Evolutionary conservation across 2,329 filamentous ascomycete genomes (phyloP).

Genomic region (Aplosporella prunicola): DNA sequence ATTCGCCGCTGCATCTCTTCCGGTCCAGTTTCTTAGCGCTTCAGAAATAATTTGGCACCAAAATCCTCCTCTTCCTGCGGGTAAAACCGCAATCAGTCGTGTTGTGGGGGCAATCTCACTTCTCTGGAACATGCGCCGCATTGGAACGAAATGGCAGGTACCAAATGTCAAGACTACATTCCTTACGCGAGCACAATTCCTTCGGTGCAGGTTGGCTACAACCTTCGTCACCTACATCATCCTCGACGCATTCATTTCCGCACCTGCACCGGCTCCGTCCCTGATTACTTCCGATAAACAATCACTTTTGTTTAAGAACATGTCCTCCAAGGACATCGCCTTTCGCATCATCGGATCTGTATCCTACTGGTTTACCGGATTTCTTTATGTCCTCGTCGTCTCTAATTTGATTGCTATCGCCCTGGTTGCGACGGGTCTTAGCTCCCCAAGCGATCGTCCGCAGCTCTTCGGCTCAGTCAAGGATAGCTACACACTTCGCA

Average conservation of each 20-base stretch:
- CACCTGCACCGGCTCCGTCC: not conserved
- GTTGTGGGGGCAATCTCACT: slow-evolving; percentile 1
- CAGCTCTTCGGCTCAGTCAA: not conserved
- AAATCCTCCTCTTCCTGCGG: too few species aligned
- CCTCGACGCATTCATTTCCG: not conserved
- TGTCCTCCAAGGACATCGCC: not conserved
- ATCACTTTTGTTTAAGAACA: not conserved
- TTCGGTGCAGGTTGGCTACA: not conserved
- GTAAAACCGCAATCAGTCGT: too few species aligned
- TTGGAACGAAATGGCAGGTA: not conserved
- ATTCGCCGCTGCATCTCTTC: not conserved
- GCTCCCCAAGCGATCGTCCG: not conserved
- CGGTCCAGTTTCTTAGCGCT: slow-evolving; percentile 1
- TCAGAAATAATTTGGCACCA: not conserved
- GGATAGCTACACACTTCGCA: not conserved
- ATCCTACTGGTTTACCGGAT: not conserved
- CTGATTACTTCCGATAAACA: not conserved
- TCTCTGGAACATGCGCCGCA: not conserved
- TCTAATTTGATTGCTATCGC: not conserved
- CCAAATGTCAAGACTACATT: not conserved
- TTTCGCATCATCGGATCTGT: not conserved
- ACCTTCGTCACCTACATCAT: not conserved
- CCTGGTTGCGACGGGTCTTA: not conserved
- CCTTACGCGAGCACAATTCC: not conserved
- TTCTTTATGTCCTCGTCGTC: not conserved